phyloP scores from a whole-genome alignment of 1,139 yeast species.

The Candida tropicalis region DNA sequence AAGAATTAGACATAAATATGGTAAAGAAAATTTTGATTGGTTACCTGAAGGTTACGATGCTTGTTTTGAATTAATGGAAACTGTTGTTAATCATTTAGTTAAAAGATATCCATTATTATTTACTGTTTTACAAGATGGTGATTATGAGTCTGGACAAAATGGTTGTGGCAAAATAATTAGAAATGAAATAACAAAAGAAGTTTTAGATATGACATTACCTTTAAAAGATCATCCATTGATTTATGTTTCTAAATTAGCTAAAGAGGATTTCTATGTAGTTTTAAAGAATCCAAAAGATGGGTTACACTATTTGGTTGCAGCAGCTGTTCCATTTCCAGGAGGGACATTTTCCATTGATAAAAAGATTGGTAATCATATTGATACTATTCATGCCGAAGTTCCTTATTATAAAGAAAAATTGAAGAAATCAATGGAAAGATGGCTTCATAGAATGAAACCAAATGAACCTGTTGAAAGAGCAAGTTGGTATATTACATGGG shows the following conservation, averaged over 20 bases:
- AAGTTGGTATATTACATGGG: constrained; percentile 76
- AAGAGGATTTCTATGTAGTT: constrained; percentile 72
- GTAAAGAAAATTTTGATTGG: constrained; percentile 65
- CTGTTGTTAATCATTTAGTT: constrained; percentile 59
- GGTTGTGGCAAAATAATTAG: constrained; percentile 44
- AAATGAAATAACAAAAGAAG: constrained; percentile 64
- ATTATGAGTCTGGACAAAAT: constrained; percentile 17
- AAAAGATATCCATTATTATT: constrained; percentile 65
- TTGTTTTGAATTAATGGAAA: constrained; percentile 63
- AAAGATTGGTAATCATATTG: constrained; percentile 63
- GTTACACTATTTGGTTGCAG: constrained; percentile 65
- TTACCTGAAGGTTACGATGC: constrained; percentile 70
- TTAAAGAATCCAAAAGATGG: constrained; percentile 56
- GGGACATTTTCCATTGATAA: constrained; percentile 66
- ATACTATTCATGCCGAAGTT: constrained; percentile 67
- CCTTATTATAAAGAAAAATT: constrained; percentile 72
- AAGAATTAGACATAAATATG: constrained; percentile 58
- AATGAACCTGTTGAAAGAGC: constrained; percentile 71
- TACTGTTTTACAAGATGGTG: constrained; percentile 46
- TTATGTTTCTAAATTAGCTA: constrained; percentile 68
- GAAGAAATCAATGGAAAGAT: constrained; percentile 72
- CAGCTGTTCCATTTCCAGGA: constrained; percentile 80
- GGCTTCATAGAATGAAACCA: constrained; percentile 64
- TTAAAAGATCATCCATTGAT: constrained; percentile 64
- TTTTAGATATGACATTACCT: constrained; percentile 60